Base-by-base conservation (phyloP, 2,329 filamentous ascomycete genomes). In the Pseudonectria buxi region DNA sequence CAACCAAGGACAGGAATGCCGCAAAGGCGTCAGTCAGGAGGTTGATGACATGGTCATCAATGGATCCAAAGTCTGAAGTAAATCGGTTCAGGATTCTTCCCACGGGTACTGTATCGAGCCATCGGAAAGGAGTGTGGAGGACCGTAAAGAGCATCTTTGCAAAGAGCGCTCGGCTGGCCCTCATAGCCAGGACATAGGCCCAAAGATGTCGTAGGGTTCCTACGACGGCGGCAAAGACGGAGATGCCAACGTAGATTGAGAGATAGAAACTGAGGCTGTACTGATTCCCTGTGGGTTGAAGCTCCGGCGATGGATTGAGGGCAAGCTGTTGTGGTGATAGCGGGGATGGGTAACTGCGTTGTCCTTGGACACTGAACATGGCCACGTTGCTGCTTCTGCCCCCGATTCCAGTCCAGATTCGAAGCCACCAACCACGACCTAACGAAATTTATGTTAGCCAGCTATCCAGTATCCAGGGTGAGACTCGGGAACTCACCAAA, bases 51-150 rank as follows among this genome's bases (percentile, higher is more conserved):
- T 75, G 69, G 6, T 74, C 78, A 59, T 90, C 85, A 32, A 89
- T 74, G 27, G 78, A 71, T 47, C 81, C 77, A 57, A 90, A 88
- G 58, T 90, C 85, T 3, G 81, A 69, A 0, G 83, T 86, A 56
- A 89, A 86, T 2, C 85, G 73, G 59, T 90, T 90, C 14, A 89
- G 65, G 26, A 89, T 76, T 30, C 85, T 75, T 3, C 85, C 85
- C 2, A 87, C 67, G 0, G 86, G 86, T 0, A 87, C 80, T 0
- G 84, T 89, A 53, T 90, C 85, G 26, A 90, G 69, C 82, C 83
- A 88, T 41, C 83, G 69, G n/a, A 89, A 66, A 2, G 83, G 84
- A 6, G 84, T 79, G 13, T 81, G 74, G 4, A 90, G 67, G 10
- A 90, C 71, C 1, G 76, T 69, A 45, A 75, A 78, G 28, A 81